Conservation (phyloP, 352 stramenopile genomes). For the Pythium graminicola region DNA sequence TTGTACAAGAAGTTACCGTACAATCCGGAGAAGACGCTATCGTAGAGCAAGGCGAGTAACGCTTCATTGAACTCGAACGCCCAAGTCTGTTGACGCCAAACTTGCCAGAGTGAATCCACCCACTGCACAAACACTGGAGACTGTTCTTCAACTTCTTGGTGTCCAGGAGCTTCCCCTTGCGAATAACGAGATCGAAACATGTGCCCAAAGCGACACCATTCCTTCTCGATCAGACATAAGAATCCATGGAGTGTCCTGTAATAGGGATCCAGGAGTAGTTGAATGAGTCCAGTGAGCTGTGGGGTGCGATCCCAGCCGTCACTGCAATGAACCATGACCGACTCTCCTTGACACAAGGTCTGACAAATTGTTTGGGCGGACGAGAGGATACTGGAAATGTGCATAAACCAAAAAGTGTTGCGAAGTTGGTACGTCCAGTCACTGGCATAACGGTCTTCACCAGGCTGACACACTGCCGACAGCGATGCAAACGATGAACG, state of each 20-base stretch:
- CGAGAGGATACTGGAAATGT: constrained; percentile 94
- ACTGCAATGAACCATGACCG: constrained; percentile 98
- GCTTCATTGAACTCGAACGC: constrained; percentile 98
- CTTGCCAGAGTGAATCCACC: constrained; percentile 97
- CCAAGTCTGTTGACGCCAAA: constrained; percentile 94
- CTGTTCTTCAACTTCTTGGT: constrained; percentile 94
- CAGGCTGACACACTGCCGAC: constrained; percentile 66
- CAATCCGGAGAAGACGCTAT: constrained; percentile 94
- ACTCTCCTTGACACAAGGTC: constrained; percentile 90
- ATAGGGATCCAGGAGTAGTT: constrained; percentile 97
- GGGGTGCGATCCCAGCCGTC: constrained; percentile 99
- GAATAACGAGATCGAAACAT: constrained; percentile 96
- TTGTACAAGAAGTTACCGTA: constrained; percentile 99
- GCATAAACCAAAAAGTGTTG: constrained; percentile 96
- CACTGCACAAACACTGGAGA: constrained; percentile 99
- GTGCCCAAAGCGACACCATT: constrained; percentile 99
- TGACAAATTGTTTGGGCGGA: constrained; percentile 92
- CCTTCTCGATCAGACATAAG: constrained; percentile 96
- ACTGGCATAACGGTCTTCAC: constrained; percentile 59
- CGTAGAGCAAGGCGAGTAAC: constrained; percentile 90
- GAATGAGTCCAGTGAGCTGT: constrained; percentile 92
- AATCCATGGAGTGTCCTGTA: constrained; percentile 96
- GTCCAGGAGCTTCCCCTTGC: constrained; percentile 90
- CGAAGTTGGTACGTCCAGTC: constrained; percentile 89
- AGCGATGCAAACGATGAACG: constrained; percentile 84